phyloP scores from a whole-genome alignment of 2,329 filamentous ascomycete species.

The Monascus ruber region DNA sequence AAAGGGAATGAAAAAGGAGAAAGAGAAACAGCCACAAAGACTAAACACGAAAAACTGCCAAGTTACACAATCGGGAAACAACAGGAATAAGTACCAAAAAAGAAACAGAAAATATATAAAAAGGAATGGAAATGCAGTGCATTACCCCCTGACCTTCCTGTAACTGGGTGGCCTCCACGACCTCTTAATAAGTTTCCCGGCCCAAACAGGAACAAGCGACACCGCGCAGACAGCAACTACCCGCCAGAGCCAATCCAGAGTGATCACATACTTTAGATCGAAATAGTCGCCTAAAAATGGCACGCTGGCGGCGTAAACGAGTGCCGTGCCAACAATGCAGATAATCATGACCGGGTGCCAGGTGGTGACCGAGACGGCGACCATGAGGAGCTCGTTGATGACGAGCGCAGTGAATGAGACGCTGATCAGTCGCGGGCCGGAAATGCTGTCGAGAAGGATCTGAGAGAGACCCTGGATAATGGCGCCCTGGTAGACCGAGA shows the following conservation, averaged over 20 bases:
- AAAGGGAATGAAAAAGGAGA: slow-evolving; percentile 1
- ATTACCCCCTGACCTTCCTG: slow-evolving; percentile 59
- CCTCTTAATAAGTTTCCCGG: slow-evolving; percentile 70
- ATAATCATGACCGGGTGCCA: slow-evolving; percentile 93
- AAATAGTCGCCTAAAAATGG: slow-evolving; percentile 87
- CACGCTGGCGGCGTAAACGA: slow-evolving; percentile 68
- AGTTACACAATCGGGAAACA: too few relatives aligned
- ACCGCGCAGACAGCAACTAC: slow-evolving; percentile 69
- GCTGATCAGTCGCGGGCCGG: slow-evolving; percentile 61
- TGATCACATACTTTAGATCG: slow-evolving; percentile 68
- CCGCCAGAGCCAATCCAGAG: slow-evolving; percentile 77
- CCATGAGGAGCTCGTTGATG: slow-evolving; percentile 93
- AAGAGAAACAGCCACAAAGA: slow-evolving; percentile 1
- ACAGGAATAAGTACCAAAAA: slow-evolving; percentile 5
- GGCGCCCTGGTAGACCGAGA: slow-evolving; percentile 88
- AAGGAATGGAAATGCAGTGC: slow-evolving; percentile 1
- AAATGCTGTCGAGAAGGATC: slow-evolving; percentile 66
- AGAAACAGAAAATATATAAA: slow-evolving; percentile 1
- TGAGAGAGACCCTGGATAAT: slow-evolving; percentile 94
- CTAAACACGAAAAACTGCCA: too few relatives aligned
- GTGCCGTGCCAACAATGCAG: slow-evolving; percentile 68
- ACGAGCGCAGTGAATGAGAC: slow-evolving; percentile 88
- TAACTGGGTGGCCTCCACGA: slow-evolving; percentile 88
- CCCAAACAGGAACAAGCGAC: slow-evolving; percentile 75
- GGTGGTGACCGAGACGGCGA: slow-evolving; percentile 88